phyloP scores from a whole-genome alignment of 1,284 basidiomycete genomes.

The Marasmius tenuissimus region DNA sequence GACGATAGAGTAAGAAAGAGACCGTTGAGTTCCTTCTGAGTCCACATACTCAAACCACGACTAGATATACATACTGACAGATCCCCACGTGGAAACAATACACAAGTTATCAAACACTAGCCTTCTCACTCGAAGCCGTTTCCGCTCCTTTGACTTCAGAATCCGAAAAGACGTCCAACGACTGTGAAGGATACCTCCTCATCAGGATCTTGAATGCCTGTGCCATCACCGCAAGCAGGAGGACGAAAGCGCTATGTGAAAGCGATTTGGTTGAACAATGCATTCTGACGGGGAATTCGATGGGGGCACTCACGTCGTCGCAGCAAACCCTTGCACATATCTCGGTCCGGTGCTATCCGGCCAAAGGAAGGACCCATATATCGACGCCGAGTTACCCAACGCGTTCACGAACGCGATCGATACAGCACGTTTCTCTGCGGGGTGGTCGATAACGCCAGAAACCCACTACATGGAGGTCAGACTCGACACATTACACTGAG shows the following conservation, averaged over 20 bases:
- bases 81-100: too few relatives aligned
- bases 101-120: too few relatives aligned
- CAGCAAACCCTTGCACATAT: slow-evolving; percentile 40
- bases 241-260: slow-evolving; percentile 18
- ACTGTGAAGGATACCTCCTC: slow-evolving; percentile 9
- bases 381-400: slow-evolving; percentile 31
- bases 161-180: background rate
- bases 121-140: too few relatives aligned
- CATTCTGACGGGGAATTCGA: background rate
- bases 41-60: too few relatives aligned
- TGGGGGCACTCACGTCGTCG: slow-evolving; percentile 22
- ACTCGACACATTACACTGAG: background rate
- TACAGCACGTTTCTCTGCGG: slow-evolving; percentile 34
- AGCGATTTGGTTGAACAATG: background rate
- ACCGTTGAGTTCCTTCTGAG: too few relatives aligned
- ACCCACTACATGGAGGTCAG: slow-evolving; percentile 14
- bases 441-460: slow-evolving; percentile 22
- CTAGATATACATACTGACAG: too few relatives aligned
- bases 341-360: slow-evolving; percentile 35
- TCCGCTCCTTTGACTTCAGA: too few relatives aligned
- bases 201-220: slow-evolving; percentile 18
- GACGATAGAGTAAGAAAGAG: too few relatives aligned
- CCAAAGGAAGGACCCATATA: slow-evolving; percentile 47
- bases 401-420: slow-evolving; percentile 32
- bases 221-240: slow-evolving; percentile 20